These are phyloP conservation scores for Dissophora ornata DNA, from an alignment of 192 early-diverging fungal species.

Conservation along the genomic window DNA sequence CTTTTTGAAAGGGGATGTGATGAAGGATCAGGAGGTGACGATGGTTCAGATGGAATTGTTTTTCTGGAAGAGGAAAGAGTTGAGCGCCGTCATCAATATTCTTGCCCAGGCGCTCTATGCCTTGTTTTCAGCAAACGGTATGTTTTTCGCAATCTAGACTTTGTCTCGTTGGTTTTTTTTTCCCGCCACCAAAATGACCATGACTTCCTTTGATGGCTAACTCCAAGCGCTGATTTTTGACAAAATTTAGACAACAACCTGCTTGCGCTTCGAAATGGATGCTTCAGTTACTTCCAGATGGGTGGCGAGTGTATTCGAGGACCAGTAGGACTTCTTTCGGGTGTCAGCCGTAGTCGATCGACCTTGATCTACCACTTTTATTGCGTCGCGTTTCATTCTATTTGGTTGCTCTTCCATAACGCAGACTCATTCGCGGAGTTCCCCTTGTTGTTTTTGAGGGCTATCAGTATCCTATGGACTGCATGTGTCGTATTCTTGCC, in stretches of 20 bases:
- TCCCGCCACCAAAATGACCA: no score
- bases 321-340: constrained; percentile 86
- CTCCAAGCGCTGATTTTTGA: no score
- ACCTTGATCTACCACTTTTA: constrained; percentile 91
- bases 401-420: constrained; percentile 63
- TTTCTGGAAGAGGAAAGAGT: constrained; percentile 81
- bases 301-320: constrained; percentile 83
- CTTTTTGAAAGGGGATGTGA: constrained; percentile 60
- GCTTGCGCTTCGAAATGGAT: constrained; percentile 78
- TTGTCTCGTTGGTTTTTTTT: not conserved
- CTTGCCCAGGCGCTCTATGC: constrained; percentile 91
- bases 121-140: constrained; percentile 80
- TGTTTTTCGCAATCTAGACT: no score
- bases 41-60: constrained; percentile 65
- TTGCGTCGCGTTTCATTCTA: constrained; percentile 79
- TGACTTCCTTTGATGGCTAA: no score
- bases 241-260: constrained; percentile 78
- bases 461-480: constrained; percentile 54
- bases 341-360: constrained; percentile 72
- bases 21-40: constrained; percentile 56
- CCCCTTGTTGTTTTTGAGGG: constrained; percentile 55
- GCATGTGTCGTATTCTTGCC: constrained; percentile 53
- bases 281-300: constrained; percentile 86
- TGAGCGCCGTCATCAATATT: constrained; percentile 82
- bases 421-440: constrained; percentile 51